Evolutionary conservation across 2,329 filamentous ascomycete species (phyloP), one percentile per base, ranked within the genome.

Genomic region (Metarhizium album): DNA sequence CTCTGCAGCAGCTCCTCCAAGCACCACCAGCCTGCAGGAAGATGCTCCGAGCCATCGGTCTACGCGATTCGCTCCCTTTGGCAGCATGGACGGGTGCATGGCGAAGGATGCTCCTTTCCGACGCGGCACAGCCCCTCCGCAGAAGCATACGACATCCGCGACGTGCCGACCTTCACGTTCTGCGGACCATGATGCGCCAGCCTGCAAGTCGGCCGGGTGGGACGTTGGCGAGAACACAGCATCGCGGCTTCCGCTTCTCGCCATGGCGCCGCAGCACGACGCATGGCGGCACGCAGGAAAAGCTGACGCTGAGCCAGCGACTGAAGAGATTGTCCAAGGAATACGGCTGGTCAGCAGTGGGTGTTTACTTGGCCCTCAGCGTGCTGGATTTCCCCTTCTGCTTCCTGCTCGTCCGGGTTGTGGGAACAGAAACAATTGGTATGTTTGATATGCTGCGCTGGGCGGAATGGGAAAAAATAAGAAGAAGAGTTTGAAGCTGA

Each of bases 361-460:
- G 90, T n/a, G 87, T 98, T 14, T 98, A 98, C 67, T 68, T 96
- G 11, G 75, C 75, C 1, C 71, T 98, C 50, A 90, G 87, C 42
- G 85, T 87, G 37, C 71, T 95, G 48, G 93, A 98, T 69, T 95
- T 97, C 57, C 93, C 93, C 0, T 87, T 97, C 64, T 97, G 91
- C 70, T 98, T 95, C 71, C 70, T 95, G 50, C 81, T 93, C 9
- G 93, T 98, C 45, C 80, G 84, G 52, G 72, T 83, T 48, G 77
- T 95, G 2, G 93, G 93, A 16, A 87, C 87, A 0, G 93, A 98
- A 24, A 80, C 79, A 50, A 93, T 98, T 61, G 90, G 89, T 76
- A 68, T 72, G 72, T 54, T 45, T 8, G 13, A 43, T 18, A 3
- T 23, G 9, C 37, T 6, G 3, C 7, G 8, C 18, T 6, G n/a